These are phyloP conservation scores for Cyclostephanos tholiformis DNA, from an alignment of 108 stramenopile genomes.

Conservation along the genomic window DNA sequence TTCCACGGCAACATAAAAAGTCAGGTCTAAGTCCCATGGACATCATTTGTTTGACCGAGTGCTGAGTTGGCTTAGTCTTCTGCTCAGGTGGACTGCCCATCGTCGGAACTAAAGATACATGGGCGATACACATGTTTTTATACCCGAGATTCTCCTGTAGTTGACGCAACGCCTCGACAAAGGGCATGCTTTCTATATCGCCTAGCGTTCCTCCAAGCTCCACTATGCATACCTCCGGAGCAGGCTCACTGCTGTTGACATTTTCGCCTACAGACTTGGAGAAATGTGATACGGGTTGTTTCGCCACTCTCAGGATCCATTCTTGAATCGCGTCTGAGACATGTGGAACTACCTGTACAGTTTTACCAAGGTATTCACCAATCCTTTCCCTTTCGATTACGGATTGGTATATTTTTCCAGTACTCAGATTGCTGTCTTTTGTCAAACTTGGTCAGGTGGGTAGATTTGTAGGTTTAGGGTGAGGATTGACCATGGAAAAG, in stretches of 20 bases:
- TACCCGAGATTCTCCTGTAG: slow-evolving; percentile 60
- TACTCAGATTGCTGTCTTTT: slow-evolving; percentile 94
- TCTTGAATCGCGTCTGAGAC: slow-evolving; percentile 90
- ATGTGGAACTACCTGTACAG: slow-evolving; percentile 96
- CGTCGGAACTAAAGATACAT: slow-evolving; percentile 65
- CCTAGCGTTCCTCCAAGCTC: slow-evolving; percentile 90
- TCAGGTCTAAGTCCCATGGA: slow-evolving; percentile 67
- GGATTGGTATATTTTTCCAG: slow-evolving; percentile 95
- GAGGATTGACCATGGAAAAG: not conserved
- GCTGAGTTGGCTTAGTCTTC: slow-evolving; percentile 65
- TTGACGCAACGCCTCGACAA: slow-evolving; percentile 64
- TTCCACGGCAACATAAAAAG: slow-evolving; percentile 69
- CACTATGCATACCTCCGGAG: slow-evolving; percentile 84
- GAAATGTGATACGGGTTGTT: slow-evolving; percentile 65
- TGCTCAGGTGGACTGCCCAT: slow-evolving; percentile 52
- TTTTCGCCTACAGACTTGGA: slow-evolving; percentile 14
- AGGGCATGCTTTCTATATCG: slow-evolving; percentile 79
- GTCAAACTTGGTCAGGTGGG: slow-evolving; percentile 58
- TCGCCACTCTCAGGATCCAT: slow-evolving; percentile 81
- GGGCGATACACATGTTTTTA: slow-evolving; percentile 71
- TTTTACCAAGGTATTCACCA: slow-evolving; percentile 99
- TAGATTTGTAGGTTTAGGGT: not conserved
- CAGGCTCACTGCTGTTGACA: slow-evolving; percentile 43
- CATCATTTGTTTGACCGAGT: slow-evolving; percentile 63
- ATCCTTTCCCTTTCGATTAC: slow-evolving; percentile 94